Evolutionary conservation across 257 asterid species (phyloP), one percentile per base, ranked within the genome.

Genomic region (Solanum etuberosum): DNA sequence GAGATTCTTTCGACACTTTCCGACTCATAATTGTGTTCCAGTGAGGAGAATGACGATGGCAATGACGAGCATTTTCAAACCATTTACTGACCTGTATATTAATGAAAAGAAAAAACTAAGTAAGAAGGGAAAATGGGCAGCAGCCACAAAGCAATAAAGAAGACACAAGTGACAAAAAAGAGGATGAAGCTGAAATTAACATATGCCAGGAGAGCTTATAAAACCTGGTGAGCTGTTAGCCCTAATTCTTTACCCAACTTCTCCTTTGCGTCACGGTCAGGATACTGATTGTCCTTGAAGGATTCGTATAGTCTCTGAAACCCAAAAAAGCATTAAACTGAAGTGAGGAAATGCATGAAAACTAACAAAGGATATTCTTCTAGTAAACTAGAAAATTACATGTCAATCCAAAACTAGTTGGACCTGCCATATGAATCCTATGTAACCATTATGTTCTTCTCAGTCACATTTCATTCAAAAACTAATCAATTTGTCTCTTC

Each of bases 11-110:
- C 1, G 80, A 61, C 57, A 78, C 40, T 67, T 35, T 82, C 84
- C 59, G 74, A 71, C 83, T 84, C 65, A 83, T 86, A 86, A 71
- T 87, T 86, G 94, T 74, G 70, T 87, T 89, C 88, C 88, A 74
- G 54, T 29, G 90, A 86, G 94, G 86, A 83, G 94, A 90, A 90
- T 96, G 98, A 87, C 92, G 89, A 86, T 37, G 90, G 89, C 97
- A 92, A 98, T 98, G 95, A 18, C 99, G 97, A 74, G 98, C 91
- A 92, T 97, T 96, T 63, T 91, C 97, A 81, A 97, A 97, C 99
- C 99, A 97, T 90, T 93, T 96, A 82, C 85, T 10, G 35, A 97
- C 96, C 99, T 96, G 94, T 48, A 67, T 12, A 18, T 20, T 84
- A 25, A 42, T 59, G 12, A 25, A 87, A 57, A 51, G 11, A 48